Conservation (phyloP, 208 protist genomes). For the Leishmania turanica region DNA sequence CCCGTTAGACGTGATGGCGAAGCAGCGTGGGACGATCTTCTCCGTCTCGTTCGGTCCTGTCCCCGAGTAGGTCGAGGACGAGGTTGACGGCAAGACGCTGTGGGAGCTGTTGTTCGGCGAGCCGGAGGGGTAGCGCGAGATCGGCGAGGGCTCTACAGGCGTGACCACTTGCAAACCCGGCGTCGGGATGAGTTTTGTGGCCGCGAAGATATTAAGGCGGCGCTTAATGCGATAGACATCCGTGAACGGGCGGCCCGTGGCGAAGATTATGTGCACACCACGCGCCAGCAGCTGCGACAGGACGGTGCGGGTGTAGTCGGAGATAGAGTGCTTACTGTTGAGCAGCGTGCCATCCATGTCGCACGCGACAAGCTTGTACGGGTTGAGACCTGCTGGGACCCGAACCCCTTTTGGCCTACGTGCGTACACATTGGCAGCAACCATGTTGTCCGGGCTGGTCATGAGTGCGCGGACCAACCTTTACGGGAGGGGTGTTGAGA, state of each 20-base stretch:
- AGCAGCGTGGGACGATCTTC: slow-evolving; percentile 53
- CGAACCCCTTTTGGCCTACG: slow-evolving; percentile 25
- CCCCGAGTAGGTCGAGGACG: background rate
- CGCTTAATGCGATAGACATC: slow-evolving; percentile 65
- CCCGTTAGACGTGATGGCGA: slow-evolving; percentile 70
- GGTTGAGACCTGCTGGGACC: slow-evolving; percentile 20
- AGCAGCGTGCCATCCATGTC: slow-evolving; percentile 83
- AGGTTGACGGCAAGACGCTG: background rate
- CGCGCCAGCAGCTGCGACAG: slow-evolving; percentile 51
- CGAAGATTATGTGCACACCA: slow-evolving; percentile 84
- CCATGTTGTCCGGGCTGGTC: background rate
- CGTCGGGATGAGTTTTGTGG: slow-evolving; percentile 36
- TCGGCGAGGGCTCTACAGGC: slow-evolving; percentile 14
- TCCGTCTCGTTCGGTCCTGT: slow-evolving; percentile 3
- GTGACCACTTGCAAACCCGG: slow-evolving; percentile 49
- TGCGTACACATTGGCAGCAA: slow-evolving; percentile 3
- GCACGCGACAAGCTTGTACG: slow-evolving; percentile 50
- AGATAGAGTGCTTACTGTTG: slow-evolving; percentile 38
- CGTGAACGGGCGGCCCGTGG: slow-evolving; percentile 68
- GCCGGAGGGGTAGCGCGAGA: background rate
- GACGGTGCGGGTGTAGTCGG: slow-evolving; percentile 45
- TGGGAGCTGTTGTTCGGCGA: slow-evolving; percentile 1
- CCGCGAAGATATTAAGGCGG: slow-evolving; percentile 59
- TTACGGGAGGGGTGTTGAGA: background rate
- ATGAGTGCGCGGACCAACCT: background rate